phyloP scores from a whole-genome alignment of 164 flowering plant genomes.

The Aristolochia californica region DNA sequence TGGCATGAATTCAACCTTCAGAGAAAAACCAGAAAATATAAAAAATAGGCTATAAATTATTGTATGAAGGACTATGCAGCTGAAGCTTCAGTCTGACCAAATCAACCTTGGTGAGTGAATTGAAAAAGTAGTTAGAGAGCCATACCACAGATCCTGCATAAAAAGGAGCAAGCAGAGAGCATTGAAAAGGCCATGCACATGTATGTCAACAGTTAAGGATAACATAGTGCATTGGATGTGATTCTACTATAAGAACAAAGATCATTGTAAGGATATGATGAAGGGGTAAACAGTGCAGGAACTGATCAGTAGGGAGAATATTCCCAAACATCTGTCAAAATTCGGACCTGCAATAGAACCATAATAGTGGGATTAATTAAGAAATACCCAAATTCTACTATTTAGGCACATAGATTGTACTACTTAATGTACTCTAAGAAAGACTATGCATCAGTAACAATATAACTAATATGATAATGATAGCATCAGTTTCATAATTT shows the following conservation, averaged over 20 bases:
- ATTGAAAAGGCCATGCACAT: constrained; percentile 36
- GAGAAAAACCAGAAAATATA: constrained; percentile 10
- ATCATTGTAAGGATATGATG: too few relatives aligned
- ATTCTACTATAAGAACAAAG: too few relatives aligned
- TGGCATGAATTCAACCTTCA: constrained; percentile 96
- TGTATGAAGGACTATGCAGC: background rate
- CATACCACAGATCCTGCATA: constrained; percentile 87
- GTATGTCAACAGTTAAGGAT: too few relatives aligned
- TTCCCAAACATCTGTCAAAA: constrained; percentile 80
- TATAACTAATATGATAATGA: too few relatives aligned
- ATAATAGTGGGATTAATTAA: constrained; percentile 4
- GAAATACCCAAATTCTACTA: too few relatives aligned
- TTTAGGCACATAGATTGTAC: too few relatives aligned
- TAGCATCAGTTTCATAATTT: too few relatives aligned
- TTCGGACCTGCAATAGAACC: constrained; percentile 62
- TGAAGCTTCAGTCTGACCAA: constrained; percentile 5
- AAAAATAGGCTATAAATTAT: constrained; percentile 1
- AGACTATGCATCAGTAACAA: too few relatives aligned
- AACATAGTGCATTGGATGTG: too few relatives aligned
- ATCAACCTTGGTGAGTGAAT: background rate
- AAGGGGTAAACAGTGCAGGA: too few relatives aligned
- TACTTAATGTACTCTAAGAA: too few relatives aligned
- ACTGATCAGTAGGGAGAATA: constrained; percentile 67
- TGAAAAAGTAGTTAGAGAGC: constrained; percentile 1
- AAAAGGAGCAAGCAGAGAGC: constrained; percentile 91